A percentile compares a stretch with the other conserved stretches of the same genome.
phyloP scores from a whole-genome alignment of 805 yeast species.

The Hanseniaspora vineae region DNA sequence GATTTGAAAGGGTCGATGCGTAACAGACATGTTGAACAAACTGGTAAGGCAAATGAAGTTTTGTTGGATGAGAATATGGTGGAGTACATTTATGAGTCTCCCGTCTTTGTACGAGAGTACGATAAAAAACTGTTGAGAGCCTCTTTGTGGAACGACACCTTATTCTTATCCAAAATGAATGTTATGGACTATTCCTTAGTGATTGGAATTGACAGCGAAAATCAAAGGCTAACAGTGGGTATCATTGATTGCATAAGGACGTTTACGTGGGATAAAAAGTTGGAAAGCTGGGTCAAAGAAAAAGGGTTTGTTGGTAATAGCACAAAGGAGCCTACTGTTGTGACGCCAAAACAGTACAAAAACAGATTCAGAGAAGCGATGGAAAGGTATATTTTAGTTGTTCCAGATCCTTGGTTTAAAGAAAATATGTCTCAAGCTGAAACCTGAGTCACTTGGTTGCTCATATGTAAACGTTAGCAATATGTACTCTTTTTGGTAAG shows the following conservation, averaged over 20 bases:
- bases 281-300: slow-evolving; percentile 98
- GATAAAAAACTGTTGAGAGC: slow-evolving; percentile 78
- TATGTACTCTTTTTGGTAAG: too few relatives aligned
- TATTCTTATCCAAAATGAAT: slow-evolving; percentile 90
- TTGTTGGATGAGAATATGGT: slow-evolving; percentile 95
- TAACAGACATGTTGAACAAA: slow-evolving; percentile 90
- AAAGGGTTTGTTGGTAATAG: slow-evolving; percentile 79
- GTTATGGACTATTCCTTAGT: slow-evolving; percentile 97
- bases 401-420: slow-evolving; percentile 58
- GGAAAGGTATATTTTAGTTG: slow-evolving; percentile 91
- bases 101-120: slow-evolving; percentile 84
- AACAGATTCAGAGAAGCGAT: slow-evolving; percentile 92
- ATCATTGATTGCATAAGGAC: slow-evolving; percentile 89
- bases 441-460: neutral
- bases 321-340: slow-evolving; percentile 90
- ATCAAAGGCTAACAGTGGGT: slow-evolving; percentile 72
- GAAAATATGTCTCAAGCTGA: slow-evolving; percentile 9
- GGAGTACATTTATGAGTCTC: slow-evolving; percentile 92
- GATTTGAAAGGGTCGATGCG: slow-evolving; percentile 98
- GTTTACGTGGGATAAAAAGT: slow-evolving; percentile 96
- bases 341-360: slow-evolving; percentile 92
- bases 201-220: slow-evolving; percentile 70
- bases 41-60: slow-evolving; percentile 92
- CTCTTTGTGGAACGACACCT: slow-evolving; percentile 88
- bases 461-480: too few relatives aligned